Conservation (phyloP, 202 grass and related monocot genomes). For the Musa balbisiana region DNA sequence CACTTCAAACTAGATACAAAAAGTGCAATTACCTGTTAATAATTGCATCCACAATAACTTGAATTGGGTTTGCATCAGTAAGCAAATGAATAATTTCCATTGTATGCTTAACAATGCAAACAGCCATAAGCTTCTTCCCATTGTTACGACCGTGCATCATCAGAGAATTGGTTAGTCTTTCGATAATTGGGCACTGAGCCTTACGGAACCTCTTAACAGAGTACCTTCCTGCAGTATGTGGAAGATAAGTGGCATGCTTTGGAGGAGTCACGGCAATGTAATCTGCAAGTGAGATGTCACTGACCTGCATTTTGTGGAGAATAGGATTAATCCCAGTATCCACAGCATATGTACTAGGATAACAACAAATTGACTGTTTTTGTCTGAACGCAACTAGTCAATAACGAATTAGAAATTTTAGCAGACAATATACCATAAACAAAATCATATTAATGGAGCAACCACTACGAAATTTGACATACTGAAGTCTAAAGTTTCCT, state of each 20-base stretch:
- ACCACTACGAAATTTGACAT: too few relatives aligned
- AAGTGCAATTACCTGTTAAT: not conserved
- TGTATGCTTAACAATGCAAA: not conserved
- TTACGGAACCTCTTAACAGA: not conserved
- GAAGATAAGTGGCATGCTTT: conserved; percentile 9
- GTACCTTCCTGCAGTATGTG: conserved; percentile 1
- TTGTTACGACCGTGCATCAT: conserved; percentile 9
- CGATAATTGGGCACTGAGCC: conserved; percentile 2
- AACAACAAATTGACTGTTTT: not conserved
- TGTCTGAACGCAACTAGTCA: not conserved
- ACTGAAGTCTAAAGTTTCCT: too few relatives aligned
- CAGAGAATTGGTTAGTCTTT: not conserved
- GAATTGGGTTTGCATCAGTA: conserved; percentile 2
- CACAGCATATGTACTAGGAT: not conserved
- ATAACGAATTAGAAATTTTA: too few relatives aligned
- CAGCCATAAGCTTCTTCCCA: conserved; percentile 8
- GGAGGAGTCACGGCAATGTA: conserved; percentile 1
- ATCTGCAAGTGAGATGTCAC: not conserved
- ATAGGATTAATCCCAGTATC: not conserved
- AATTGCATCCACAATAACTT: conserved; percentile 3
- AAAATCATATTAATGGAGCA: too few relatives aligned
- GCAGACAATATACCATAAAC: too few relatives aligned
- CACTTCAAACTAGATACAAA: not conserved
- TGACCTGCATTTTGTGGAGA: not conserved
- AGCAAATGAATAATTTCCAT: conserved; percentile 5